A percentile compares a stretch with the other conserved stretches of the same genome.
Conservation (phyloP, 129 eudicot genomes). For the Pseudognaphalium luteoalbum region DNA sequence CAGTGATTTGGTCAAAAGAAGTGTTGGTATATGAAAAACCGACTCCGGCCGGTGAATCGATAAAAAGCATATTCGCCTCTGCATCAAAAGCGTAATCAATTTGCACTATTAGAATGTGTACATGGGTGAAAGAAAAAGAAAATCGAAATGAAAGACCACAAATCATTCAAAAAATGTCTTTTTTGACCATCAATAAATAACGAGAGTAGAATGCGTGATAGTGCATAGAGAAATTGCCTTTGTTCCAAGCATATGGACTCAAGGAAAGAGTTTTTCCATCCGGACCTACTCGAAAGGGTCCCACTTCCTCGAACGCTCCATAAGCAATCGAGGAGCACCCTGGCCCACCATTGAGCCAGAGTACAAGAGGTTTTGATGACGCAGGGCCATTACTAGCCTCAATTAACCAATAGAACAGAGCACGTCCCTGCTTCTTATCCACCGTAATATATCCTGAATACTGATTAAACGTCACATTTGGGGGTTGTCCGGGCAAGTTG, state of each 20-base stretch:
- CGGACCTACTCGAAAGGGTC: constrained; percentile 59
- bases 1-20: constrained; percentile 49
- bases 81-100: constrained; percentile 20
- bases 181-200: not conserved
- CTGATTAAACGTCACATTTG: constrained; percentile 48
- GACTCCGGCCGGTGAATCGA: constrained; percentile 81
- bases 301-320: constrained; percentile 72
- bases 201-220: too few relatives aligned
- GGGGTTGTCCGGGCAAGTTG: constrained; percentile 60
- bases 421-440: constrained; percentile 49
- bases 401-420: constrained; percentile 63
- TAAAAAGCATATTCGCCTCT: constrained; percentile 76
- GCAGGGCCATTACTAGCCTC: constrained; percentile 43
- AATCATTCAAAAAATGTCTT: too few relatives aligned
- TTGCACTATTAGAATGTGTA: not conserved
- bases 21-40: constrained; percentile 75
- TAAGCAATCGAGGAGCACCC: constrained; percentile 70
- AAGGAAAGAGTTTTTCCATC: constrained; percentile 59
- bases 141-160: too few relatives aligned
- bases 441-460: constrained; percentile 66
- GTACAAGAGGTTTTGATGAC: constrained; percentile 55
- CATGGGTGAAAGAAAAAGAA: not conserved
- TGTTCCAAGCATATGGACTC: constrained; percentile 66
- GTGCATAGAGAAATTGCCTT: constrained; percentile 34
- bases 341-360: constrained; percentile 86